Base-by-base conservation (phyloP, 202 grass and related monocot genomes). In the Carex arenaria region DNA sequence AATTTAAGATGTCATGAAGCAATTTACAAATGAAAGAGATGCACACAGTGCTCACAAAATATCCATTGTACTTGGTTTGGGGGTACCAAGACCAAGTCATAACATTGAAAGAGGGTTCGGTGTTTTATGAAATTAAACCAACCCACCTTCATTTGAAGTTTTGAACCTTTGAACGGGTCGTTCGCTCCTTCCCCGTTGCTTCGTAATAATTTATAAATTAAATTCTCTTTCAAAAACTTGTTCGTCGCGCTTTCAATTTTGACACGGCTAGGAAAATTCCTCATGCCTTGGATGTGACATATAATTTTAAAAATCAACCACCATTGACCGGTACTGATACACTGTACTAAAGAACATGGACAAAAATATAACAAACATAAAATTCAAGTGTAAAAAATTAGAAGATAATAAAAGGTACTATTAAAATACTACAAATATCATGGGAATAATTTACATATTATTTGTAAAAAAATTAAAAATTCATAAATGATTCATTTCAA, bases 61-160 rank as follows among this genome's bases (percentile, higher is more conserved):
- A 67, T 81, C 61, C 10, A 17, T 59, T 3, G 10, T 19, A 19
- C 45, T 26, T 28, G 13, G 3, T n/a, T 65, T 42, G 38, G n/a
- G n/a, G 34, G 2, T 9, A 57, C 17, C 30, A 45, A 49, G 61
- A 81, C 79, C 17, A n/a, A 52, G 40, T 81, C 61, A 66, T 4
- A 64, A 30, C n/a, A 68, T 82, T 69, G 64, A 82, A 69, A 69
- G 47, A 67, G 80, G 80, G 49, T 70, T 49, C 80, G 10, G 26
- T 53, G 63, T 55, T 20, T 5, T 51, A 69, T 70, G 20, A 52
- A 52, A 57, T 23, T 18, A n/a, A 66, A 81, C 43, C 61, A 28
- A 81, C 60, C 40, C 5, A 4, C 19, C 20, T 66, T 31, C 2
- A 15, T 17, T 30, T 82, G 62, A 67, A 81, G 0, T 13, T 66